Evolutionary conservation across 108 stramenopile genomes (phyloP).

Genomic region (Craspedostauros australis): DNA sequence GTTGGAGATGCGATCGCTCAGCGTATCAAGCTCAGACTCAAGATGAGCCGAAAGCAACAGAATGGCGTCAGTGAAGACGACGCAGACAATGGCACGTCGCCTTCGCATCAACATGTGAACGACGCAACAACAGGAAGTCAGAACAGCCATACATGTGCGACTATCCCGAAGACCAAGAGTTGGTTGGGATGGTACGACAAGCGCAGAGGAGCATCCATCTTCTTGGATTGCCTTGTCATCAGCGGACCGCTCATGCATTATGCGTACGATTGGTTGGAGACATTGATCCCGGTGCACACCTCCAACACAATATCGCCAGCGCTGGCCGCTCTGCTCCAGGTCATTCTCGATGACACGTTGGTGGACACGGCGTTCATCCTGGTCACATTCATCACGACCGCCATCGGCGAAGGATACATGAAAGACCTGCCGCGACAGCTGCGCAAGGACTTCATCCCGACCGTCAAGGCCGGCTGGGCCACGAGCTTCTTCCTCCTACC

Average conservation of each 20-base stretch:
- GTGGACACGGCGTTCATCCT: conserved; percentile 67
- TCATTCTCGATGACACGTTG: conserved; percentile 51
- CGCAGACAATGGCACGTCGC: neutral
- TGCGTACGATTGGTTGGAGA: conserved; percentile 58
- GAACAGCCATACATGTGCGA: no score
- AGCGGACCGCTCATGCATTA: conserved; percentile 69
- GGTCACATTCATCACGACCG: conserved; percentile 45
- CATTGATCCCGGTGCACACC: conserved; percentile 37
- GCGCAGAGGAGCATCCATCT: conserved; percentile 43
- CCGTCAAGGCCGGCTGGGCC: conserved; percentile 55
- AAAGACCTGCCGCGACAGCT: conserved; percentile 34
- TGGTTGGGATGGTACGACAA: conserved; percentile 29
- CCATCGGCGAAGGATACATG: conserved; percentile 52
- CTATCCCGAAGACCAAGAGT: conserved; percentile 1
- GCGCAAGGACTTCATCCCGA: conserved; percentile 34
- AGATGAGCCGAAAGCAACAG: neutral
- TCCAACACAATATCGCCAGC: conserved; percentile 1
- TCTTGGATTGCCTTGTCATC: conserved; percentile 50
- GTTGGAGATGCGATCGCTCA: conserved; percentile 57
- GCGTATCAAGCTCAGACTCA: neutral
- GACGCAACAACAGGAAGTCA: no score
- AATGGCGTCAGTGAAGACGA: neutral
- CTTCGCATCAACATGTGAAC: no score
- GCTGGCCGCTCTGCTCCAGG: conserved; percentile 49
- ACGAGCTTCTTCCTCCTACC: conserved; percentile 54